phyloP scores from a whole-genome alignment of 1,139 yeast species.

The Blastobotrys serpentis region DNA sequence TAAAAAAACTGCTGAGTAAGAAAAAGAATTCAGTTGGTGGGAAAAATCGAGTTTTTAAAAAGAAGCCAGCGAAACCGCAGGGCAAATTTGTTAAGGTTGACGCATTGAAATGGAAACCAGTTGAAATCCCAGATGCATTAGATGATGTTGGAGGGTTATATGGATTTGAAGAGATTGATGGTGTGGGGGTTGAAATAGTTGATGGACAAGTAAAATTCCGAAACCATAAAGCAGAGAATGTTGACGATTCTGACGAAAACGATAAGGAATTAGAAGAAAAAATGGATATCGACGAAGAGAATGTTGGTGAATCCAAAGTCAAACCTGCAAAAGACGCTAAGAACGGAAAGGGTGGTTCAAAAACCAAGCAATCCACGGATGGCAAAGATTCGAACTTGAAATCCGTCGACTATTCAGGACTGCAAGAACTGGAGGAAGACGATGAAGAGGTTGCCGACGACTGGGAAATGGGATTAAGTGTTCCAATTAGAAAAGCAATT shows the following conservation, averaged over 20 bases:
- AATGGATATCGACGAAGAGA: slow-evolving; percentile 18
- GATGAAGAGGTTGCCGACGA: slow-evolving; percentile 28
- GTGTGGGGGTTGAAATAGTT: slow-evolving; percentile 63
- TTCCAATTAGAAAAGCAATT: slow-evolving; percentile 57
- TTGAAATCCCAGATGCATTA: slow-evolving; percentile 68
- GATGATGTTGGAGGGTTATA: slow-evolving; percentile 88
- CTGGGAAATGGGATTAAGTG: slow-evolving; percentile 42
- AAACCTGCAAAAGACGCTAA: slow-evolving; percentile 16
- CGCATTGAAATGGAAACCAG: too few relatives aligned
- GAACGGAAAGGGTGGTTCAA: slow-evolving; percentile 13
- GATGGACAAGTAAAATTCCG: slow-evolving; percentile 42
- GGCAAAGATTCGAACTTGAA: neutral
- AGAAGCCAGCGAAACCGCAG: too few relatives aligned
- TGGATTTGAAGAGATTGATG: slow-evolving; percentile 92
- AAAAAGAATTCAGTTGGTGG: too few relatives aligned
- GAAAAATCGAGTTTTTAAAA: too few relatives aligned
- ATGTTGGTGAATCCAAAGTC: slow-evolving; percentile 17
- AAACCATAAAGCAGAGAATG: slow-evolving; percentile 22
- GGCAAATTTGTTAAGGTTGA: too few relatives aligned
- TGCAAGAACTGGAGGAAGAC: slow-evolving; percentile 29
- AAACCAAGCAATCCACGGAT: neutral
- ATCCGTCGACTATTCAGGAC: slow-evolving; percentile 21
- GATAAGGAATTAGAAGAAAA: slow-evolving; percentile 23
- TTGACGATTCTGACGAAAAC: slow-evolving; percentile 18
- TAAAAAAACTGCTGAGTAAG: too few relatives aligned